Conservation (phyloP, 129 eudicot species). For the Smallanthus sonchifolius region DNA sequence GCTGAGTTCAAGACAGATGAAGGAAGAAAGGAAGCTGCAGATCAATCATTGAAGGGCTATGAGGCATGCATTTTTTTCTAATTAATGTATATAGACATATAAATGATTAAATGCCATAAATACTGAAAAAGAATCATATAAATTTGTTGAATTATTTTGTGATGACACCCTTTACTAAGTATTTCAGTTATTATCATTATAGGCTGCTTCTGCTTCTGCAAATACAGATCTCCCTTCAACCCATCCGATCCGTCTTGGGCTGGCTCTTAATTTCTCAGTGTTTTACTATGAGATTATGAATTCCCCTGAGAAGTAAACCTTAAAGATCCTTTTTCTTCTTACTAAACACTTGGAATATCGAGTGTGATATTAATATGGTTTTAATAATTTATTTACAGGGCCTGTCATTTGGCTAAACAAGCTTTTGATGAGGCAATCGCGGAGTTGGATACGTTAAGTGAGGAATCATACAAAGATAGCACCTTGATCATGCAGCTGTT, state of each 20-base stretch:
- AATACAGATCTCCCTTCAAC: slow-evolving; percentile 92
- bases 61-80: slow-evolving; percentile 61
- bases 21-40: slow-evolving; percentile 84
- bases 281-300: slow-evolving; percentile 97
- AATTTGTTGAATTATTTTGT: not conserved
- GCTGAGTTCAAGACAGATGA: slow-evolving; percentile 90
- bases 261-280: slow-evolving; percentile 96
- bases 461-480: slow-evolving; percentile 98
- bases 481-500: slow-evolving; percentile 95
- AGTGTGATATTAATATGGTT: not conserved
- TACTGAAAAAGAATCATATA: not conserved
- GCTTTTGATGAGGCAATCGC: slow-evolving; percentile 99
- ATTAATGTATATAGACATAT: not conserved
- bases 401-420: slow-evolving; percentile 96
- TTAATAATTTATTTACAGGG: slow-evolving; percentile 42
- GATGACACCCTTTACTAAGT: not conserved
- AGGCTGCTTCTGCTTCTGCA: slow-evolving; percentile 96
- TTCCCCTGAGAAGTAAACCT: slow-evolving; percentile 79
- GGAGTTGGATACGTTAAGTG: slow-evolving; percentile 93
- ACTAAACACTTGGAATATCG: not conserved
- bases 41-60: slow-evolving; percentile 83
- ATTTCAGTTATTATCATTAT: not conserved
- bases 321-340: not conserved
- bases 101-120: not conserved
- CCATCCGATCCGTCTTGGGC: slow-evolving; percentile 98